Evolutionary conservation across 1,139 yeast genomes (phyloP).

Genomic region (Zygoascus meyerae): DNA sequence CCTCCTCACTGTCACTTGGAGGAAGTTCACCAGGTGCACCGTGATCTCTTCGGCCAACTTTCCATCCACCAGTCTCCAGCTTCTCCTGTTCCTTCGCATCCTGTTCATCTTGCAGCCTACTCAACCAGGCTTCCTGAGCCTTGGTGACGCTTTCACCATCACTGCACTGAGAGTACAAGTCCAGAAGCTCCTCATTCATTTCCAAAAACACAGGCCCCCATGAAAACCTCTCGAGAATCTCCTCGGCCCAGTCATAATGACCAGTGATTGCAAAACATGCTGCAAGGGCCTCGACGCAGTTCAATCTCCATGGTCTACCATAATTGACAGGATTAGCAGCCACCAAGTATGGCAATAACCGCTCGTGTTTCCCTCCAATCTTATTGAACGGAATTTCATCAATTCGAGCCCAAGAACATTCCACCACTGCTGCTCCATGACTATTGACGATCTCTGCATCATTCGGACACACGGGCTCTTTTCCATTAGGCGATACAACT

Average conservation of each 20-base stretch:
- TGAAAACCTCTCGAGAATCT: conserved; percentile 69
- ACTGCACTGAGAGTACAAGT: conserved; percentile 69
- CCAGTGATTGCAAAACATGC: conserved; percentile 97
- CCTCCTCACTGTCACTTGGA: conserved; percentile 28
- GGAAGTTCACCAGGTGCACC: conserved; percentile 31
- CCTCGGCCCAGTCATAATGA: conserved; percentile 80
- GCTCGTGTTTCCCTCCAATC: conserved; percentile 86
- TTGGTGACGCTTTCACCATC: conserved; percentile 67
- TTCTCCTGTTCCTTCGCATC: conserved; percentile 51
- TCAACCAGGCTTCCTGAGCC: conserved; percentile 77
- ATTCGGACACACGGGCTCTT: conserved; percentile 83
- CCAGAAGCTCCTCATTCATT: conserved; percentile 72
- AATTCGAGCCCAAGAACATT: conserved; percentile 96
- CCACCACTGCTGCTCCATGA: conserved; percentile 92
- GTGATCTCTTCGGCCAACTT: conserved; percentile 70
- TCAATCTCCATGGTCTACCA: conserved; percentile 92
- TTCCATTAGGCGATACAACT: conserved; percentile 91
- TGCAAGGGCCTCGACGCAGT: conserved; percentile 96
- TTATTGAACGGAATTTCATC: conserved; percentile 92
- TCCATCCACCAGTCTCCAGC: conserved; percentile 61
- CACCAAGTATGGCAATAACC: conserved; percentile 82
- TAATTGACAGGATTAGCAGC: conserved; percentile 98
- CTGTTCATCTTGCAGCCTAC: conserved; percentile 59
- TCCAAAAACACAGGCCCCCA: conserved; percentile 90
- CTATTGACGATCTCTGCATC: conserved; percentile 73